Percentiles rank a stretch among this genome's conserved stretches.
These are phyloP conservation scores for Gaertneriomyces semiglobifer DNA, from an alignment of 192 early-diverging fungal genomes.

Conservation along the genomic window DNA sequence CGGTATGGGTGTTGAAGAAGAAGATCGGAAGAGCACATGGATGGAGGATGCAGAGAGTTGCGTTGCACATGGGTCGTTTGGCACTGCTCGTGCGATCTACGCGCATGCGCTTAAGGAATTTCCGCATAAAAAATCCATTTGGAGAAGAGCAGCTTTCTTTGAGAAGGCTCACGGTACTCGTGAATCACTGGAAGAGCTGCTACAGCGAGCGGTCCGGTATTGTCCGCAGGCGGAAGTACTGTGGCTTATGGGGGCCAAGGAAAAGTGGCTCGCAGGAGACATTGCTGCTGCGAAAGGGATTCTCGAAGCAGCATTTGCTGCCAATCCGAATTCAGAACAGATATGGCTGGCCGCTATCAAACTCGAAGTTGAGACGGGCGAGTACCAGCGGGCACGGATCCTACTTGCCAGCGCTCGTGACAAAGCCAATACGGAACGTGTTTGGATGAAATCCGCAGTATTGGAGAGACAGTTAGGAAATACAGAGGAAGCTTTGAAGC, in stretches of 20 bases:
- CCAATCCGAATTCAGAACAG: constrained; percentile 87
- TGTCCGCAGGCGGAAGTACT: constrained; percentile 90
- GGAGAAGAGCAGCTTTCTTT: constrained; percentile 79
- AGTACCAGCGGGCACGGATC: constrained; percentile 70
- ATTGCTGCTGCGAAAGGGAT: constrained; percentile 79
- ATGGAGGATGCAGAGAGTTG: constrained; percentile 85
- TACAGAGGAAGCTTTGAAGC: constrained; percentile 58
- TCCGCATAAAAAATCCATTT: constrained; percentile 77
- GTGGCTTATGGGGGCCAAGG: constrained; percentile 97
- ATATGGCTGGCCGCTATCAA: constrained; percentile 96
- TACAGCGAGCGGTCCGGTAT: constrained; percentile 79
- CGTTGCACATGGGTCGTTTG: constrained; percentile 56
- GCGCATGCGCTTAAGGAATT: constrained; percentile 72
- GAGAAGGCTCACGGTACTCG: constrained; percentile 80
- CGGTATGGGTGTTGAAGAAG: constrained; percentile 71
- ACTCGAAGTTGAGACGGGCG: constrained; percentile 85
- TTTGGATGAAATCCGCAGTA: constrained; percentile 95
- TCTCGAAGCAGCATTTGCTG: constrained; percentile 80
- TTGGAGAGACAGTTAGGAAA: constrained; percentile 76
- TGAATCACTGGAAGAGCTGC: constrained; percentile 69
- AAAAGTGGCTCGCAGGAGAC: constrained; percentile 83
- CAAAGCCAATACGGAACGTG: constrained; percentile 68
- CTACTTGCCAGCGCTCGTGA: constrained; percentile 74
- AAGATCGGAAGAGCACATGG: constrained; percentile 78
- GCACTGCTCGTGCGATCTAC: constrained; percentile 84